Base-by-base conservation (phyloP, 768 basidiomycete species). In the Leccinum disarticulatum region DNA sequence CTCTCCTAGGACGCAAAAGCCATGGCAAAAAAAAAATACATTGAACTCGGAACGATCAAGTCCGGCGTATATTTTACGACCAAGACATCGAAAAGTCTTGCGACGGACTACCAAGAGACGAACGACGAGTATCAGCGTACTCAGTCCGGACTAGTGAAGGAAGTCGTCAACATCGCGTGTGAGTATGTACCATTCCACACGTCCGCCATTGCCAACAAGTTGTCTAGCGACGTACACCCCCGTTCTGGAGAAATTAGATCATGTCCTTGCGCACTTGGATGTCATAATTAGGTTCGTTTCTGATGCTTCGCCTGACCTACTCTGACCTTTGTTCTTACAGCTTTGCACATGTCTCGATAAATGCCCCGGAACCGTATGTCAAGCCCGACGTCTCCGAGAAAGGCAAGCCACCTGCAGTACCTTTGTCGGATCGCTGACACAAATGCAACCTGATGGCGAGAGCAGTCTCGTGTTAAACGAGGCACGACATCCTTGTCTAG, bases 401-500 rank as follows among this genome's bases (percentile, higher is more conserved):
- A 77, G 95, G 95, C 87, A 63, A 52, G 74, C 56, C 6, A 46
- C 7, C 41, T 19, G 25, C 38, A 28, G 0, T 54, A 35, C 1
- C 3, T 52, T 38, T 46, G 8, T 35, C 28, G 38, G 5, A 17
- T 41, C n/a, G 1, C 35, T 68, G 52, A 68, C n/a, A 14, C 0
- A 10, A 5, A 47, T 2, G 17, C 13, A 41, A 27, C 31, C 35
- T 58, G 3, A 60, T 93, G 94, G 94, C 13, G 79, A 85, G 5
- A 94, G 95, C 2, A 87, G 86, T 68, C 78, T 98, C 11, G 73
- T 92, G 43, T 78, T 98, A 25, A 83, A 81, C 60, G 93, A 95
- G 36, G 94, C 96, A 11, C 81, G 97, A 27, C 97, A 99, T 76
- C 97, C 97, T 14, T 98, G 96, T 66, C 79, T 99, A 19, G 97